These are phyloP conservation scores for Clavariopsis aquatica DNA, from an alignment of 495 filamentous ascomycete species.

Conservation along the genomic window DNA sequence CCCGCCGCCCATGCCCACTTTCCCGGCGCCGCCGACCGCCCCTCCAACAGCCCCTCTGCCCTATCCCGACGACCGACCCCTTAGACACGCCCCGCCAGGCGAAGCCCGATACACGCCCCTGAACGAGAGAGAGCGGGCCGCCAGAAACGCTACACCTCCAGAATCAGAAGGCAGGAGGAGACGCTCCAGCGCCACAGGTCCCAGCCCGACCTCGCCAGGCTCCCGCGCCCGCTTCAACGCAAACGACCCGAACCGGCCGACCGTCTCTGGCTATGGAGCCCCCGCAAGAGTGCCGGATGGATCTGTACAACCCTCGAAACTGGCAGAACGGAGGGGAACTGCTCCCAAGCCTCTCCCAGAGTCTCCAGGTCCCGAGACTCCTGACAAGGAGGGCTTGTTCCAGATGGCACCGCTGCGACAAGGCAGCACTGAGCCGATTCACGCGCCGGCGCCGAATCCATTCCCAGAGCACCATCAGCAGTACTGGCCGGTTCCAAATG, in stretches of 20 bases:
- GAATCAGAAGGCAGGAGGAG: constrained; percentile 31
- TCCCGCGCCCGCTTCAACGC: constrained; percentile 41
- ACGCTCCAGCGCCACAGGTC: constrained; percentile 30
- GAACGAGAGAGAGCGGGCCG: constrained; percentile 50
- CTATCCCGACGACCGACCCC: constrained; percentile 73
- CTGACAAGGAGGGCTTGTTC: constrained; percentile 71
- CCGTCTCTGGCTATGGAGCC: constrained; percentile 40
- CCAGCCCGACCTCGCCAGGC: constrained; percentile 25
- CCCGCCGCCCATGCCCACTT: constrained; percentile 44
- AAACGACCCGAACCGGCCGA: constrained; percentile 46
- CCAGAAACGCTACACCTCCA: constrained; percentile 39
- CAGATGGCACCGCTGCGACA: constrained; percentile 52
- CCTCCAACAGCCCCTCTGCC: constrained; percentile 67
- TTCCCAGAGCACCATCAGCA: constrained; percentile 64
- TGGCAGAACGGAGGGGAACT: constrained; percentile 50
- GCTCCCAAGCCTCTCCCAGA: constrained; percentile 76
- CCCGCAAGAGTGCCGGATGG: constrained; percentile 30
- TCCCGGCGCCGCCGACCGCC: constrained; percentile 63
- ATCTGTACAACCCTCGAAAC: constrained; percentile 32
- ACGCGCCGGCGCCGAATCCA: constrained; percentile 52
- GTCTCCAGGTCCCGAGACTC: constrained; percentile 68
- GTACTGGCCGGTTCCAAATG: constrained; percentile 58
- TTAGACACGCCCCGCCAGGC: constrained; percentile 44
- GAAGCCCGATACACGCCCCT: constrained; percentile 51
- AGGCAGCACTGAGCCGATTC: constrained; percentile 44